These are phyloP conservation scores for Eucalyptus regnans DNA, from an alignment of 345 rosid species.

Conservation along the genomic window DNA sequence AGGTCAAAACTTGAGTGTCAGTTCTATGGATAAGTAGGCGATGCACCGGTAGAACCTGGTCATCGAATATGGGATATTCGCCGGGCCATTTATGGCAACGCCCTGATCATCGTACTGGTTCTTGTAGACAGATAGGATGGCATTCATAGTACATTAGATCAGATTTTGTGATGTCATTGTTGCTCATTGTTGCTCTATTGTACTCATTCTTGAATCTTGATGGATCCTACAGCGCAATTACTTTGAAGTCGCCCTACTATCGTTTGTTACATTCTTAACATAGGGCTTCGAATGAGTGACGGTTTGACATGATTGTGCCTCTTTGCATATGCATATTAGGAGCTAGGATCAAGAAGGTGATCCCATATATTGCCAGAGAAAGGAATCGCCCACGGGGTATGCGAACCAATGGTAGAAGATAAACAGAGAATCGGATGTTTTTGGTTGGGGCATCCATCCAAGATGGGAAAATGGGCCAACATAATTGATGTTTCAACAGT, in stretches of 20 bases:
- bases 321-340: background rate
- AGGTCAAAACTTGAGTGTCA: background rate
- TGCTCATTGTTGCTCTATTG: background rate
- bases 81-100: fast-evolving
- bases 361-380: background rate
- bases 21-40: background rate
- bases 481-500: background rate
- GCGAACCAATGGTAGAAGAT: background rate
- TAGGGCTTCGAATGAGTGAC: background rate
- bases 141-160: background rate
- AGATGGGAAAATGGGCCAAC: background rate
- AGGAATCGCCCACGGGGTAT: background rate
- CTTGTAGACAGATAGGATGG: background rate
- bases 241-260: background rate
- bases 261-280: background rate
- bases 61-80: background rate
- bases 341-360: background rate
- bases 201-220: background rate
- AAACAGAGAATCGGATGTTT: background rate
- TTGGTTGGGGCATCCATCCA: background rate
- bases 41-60: background rate
- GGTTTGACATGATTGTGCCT: background rate
- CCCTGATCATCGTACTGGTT: background rate
- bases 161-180: background rate
- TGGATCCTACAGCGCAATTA: background rate